Evolutionary conservation across 495 filamentous ascomycete species (phyloP).

Genomic region (Hypoxylon perforatum): DNA sequence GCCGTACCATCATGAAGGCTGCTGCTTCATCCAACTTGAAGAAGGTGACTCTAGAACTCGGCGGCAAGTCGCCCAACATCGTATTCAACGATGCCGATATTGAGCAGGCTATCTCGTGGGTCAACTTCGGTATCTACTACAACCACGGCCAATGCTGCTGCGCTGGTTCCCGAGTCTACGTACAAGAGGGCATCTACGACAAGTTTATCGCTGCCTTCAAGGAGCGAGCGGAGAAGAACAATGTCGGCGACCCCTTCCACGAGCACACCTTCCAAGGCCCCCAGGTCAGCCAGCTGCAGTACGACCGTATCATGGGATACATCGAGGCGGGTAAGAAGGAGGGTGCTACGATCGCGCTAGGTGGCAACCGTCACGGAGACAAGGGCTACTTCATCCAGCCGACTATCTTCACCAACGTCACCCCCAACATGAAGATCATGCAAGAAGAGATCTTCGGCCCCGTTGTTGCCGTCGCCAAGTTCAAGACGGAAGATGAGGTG

Average conservation of each 20-base stretch:
- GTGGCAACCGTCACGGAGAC: slow-evolving; percentile 88
- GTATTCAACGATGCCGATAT: slow-evolving; percentile 96
- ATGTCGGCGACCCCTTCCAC: slow-evolving; percentile 92
- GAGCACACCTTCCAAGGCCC: slow-evolving; percentile 95
- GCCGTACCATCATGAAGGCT: slow-evolving; percentile 94
- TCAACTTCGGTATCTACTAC: slow-evolving; percentile 98
- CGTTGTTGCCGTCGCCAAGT: slow-evolving; percentile 93
- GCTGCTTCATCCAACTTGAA: slow-evolving; percentile 95
- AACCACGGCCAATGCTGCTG: slow-evolving; percentile 99
- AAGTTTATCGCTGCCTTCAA: slow-evolving; percentile 92
- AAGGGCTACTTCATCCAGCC: slow-evolving; percentile 98
- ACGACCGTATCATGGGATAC: slow-evolving; percentile 98
- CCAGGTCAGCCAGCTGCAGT: slow-evolving; percentile 94
- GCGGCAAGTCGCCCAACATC: slow-evolving; percentile 98
- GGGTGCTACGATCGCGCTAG: slow-evolving; percentile 85
- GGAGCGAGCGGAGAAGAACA: slow-evolving; percentile 81
- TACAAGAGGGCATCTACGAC: slow-evolving; percentile 96
- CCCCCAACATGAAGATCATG: slow-evolving; percentile 95
- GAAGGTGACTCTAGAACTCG: slow-evolving; percentile 99
- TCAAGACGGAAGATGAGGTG: slow-evolving; percentile 87
- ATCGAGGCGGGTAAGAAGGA: slow-evolving; percentile 89
- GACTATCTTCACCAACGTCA: slow-evolving; percentile 94
- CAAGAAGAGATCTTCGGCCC: slow-evolving; percentile 99
- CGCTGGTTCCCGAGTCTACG: slow-evolving; percentile 93
- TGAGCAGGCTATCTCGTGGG: slow-evolving; percentile 95